Percentiles rank a stretch among this genome's conserved stretches.
Conservation (phyloP, 129 eudicot genomes). For the Escallonia rubra region DNA sequence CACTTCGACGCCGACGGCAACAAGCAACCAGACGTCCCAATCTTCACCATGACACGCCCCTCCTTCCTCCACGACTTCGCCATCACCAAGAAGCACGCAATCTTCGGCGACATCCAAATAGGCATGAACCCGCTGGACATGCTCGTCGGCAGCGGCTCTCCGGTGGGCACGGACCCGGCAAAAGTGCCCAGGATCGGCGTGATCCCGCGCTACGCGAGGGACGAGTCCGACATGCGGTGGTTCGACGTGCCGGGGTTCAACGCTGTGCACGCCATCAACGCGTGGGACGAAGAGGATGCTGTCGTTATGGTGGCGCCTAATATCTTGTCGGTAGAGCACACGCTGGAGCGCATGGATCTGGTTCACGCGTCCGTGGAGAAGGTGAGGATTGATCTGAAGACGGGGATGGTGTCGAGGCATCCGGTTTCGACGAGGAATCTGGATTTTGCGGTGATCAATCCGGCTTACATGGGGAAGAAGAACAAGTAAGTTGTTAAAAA, state of each 20-base stretch:
- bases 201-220: conserved; percentile 41
- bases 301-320: conserved; percentile 57
- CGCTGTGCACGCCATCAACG: conserved; percentile 39
- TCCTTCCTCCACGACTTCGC: conserved; percentile 53
- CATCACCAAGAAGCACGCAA: conserved; percentile 36
- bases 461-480: conserved; percentile 30
- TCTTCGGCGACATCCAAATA: conserved; percentile 44
- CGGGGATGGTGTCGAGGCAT: conserved; percentile 35
- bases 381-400: conserved; percentile 38
- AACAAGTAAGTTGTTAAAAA: conserved; percentile 24
- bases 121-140: conserved; percentile 46
- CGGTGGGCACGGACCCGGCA: conserved; percentile 29
- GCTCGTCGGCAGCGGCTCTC: conserved; percentile 36
- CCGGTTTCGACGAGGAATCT: conserved; percentile 52
- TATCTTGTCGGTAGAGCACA: conserved; percentile 47
- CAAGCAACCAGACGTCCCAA: conserved; percentile 37
- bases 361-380: conserved; percentile 48
- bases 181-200: conserved; percentile 48
- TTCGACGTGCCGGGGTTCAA: conserved; percentile 61
- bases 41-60: conserved; percentile 36
- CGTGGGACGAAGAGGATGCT: conserved; percentile 53
- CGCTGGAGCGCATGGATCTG: conserved; percentile 48
- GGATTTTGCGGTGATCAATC: conserved; percentile 52
- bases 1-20: conserved; percentile 28
- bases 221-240: conserved; percentile 53